A percentile compares a stretch with the other conserved stretches of the same genome.
Conservation (phyloP, 2,329 filamentous ascomycete species). For the Nigrospora sphaerica region DNA sequence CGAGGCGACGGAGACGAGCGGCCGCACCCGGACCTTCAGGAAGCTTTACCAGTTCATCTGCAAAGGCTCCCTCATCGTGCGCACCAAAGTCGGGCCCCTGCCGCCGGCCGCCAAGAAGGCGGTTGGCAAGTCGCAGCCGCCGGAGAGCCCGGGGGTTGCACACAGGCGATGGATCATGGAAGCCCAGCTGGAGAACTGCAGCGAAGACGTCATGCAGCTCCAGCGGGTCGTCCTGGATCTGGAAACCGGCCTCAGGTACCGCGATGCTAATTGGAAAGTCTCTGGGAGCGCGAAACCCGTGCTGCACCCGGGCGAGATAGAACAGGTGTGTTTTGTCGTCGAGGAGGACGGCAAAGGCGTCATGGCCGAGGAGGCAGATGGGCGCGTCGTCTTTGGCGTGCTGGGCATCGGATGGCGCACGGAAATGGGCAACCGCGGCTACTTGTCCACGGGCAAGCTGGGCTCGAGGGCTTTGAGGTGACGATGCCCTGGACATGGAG, state of each 20-base stretch:
- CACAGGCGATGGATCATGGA: constrained; percentile 44
- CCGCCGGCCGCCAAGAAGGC: constrained; percentile 25
- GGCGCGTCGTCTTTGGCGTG: constrained; percentile 65
- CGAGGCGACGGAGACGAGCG: constrained; percentile 66
- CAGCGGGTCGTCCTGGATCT: constrained; percentile 56
- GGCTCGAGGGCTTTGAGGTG: constrained; percentile 37
- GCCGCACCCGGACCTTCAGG: constrained; percentile 75
- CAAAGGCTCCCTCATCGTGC: constrained; percentile 80
- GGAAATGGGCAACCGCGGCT: constrained; percentile 83
- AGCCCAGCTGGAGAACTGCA: constrained; percentile 92
- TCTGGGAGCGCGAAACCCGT: constrained; percentile 40
- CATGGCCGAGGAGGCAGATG: constrained; percentile 46
- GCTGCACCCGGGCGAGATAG: constrained; percentile 55
- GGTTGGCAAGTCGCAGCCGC: constrained; percentile 11
- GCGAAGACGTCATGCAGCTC: constrained; percentile 73
- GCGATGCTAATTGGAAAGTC: constrained; percentile 51
- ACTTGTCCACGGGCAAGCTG: constrained; percentile 79
- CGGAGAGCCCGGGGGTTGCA: not conserved
- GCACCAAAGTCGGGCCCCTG: constrained; percentile 75
- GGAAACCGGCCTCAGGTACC: constrained; percentile 41
- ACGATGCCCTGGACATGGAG: constrained; percentile 1
- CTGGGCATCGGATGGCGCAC: constrained; percentile 83
- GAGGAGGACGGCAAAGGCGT: constrained; percentile 32
- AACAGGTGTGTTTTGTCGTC: constrained; percentile 60
- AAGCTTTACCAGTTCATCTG: constrained; percentile 97